Base-by-base conservation (phyloP, 2,329 filamentous ascomycete species). In the Neophaeococcomyces aloes region DNA sequence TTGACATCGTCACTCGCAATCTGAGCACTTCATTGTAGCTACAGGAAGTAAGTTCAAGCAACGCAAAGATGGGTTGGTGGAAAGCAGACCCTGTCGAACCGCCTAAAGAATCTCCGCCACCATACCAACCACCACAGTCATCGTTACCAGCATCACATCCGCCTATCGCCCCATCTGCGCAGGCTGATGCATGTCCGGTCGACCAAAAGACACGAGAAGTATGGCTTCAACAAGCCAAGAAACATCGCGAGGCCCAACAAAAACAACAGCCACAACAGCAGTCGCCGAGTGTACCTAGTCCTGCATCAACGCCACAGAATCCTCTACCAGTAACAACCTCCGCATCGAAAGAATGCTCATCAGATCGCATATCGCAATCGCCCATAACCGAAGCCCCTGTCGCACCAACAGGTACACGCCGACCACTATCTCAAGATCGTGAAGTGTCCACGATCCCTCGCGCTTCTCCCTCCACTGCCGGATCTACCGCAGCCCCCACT, bases 181-280 rank as follows among this genome's bases (percentile, higher is more conserved):
- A 49, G 27, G 57, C 61, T 33, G 64, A 63, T 31, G 71, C 71
- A 46, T 96, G 91, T 58, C 91, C 91, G 4, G 86, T 96, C 57
- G 88, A 96, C 66, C 83, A 88, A 66, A 84, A 86, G 57, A 83
- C 86, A 41, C 82, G 91, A 56, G 83, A 87, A 57, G 78, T 82
- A 56, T 98, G 89, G 89, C 75, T 96, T 29, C 51, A 53, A 27
- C 48, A 52, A 36, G 51, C 52, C 5, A 44, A 49, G 31, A 71
- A 75, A 45, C 78, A 86, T 27, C 23, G 23, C 23, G 23, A 27
- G 10, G 5, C 10, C 10, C 23, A 27, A 27, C 5, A 27, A 5
- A 27, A 27, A 59, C 78, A 31, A 18, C 41, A 81, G 31, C 48
- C 64, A 58, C 48, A 61, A 54, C 39, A 59, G 47, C 46, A 65